phyloP scores from a whole-genome alignment of 148 eudicot genomes.

The Amaranthus palmeri region DNA sequence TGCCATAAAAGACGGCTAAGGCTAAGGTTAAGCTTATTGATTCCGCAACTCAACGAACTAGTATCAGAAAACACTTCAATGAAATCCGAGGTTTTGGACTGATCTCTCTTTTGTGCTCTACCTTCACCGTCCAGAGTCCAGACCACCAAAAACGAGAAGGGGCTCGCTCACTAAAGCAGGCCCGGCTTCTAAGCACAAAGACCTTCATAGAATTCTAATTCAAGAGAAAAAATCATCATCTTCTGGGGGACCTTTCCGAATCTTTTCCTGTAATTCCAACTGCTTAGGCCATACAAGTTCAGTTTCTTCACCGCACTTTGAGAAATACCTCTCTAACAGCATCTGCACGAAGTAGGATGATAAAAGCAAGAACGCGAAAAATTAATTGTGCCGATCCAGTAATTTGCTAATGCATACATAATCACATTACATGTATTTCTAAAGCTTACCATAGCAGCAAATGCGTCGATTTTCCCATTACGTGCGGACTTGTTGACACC shows the following conservation, averaged over 20 bases:
- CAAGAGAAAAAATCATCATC: slow-evolving; percentile 30
- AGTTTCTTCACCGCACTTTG: slow-evolving; percentile 45
- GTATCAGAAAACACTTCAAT: neutral
- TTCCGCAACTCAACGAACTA: no score
- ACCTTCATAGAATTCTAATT: neutral
- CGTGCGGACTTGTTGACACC: slow-evolving; percentile 44
- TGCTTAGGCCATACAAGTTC: slow-evolving; percentile 83
- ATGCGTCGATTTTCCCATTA: slow-evolving; percentile 37
- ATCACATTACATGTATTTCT: neutral
- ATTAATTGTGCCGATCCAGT: neutral
- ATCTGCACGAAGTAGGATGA: slow-evolving; percentile 41
- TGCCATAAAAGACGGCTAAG: no score
- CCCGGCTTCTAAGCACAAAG: no score
- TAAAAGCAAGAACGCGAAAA: neutral
- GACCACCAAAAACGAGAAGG: neutral
- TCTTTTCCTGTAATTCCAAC: slow-evolving; percentile 64
- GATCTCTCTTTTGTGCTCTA: neutral
- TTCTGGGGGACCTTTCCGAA: slow-evolving; percentile 49
- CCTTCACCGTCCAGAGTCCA: neutral
- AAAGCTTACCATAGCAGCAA: slow-evolving; percentile 41
- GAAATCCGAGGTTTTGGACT: neutral
- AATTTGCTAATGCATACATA: neutral
- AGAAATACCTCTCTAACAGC: slow-evolving; percentile 80
- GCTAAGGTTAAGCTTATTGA: no score
- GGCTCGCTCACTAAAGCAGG: neutral